Evolutionary conservation across 345 rosid genomes (phyloP).

Genomic region (Theobroma cacao): DNA sequence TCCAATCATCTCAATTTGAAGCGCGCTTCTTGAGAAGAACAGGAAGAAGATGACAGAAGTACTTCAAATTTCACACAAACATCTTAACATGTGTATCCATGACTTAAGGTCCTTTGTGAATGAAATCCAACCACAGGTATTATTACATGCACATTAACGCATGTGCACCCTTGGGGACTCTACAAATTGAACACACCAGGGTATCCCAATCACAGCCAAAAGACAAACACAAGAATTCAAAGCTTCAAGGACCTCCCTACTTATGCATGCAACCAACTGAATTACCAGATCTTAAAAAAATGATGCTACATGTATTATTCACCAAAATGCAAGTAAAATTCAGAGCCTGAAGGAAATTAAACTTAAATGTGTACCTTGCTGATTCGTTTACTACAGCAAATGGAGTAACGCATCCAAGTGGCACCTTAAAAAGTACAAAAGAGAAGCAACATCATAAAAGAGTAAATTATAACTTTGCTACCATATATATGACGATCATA

Average conservation of each 20-base stretch:
- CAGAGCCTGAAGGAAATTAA: background rate
- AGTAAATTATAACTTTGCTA: constrained; percentile 1
- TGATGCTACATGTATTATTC: background rate
- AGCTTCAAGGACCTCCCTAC: background rate
- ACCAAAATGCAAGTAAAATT: background rate
- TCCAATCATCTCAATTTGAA: background rate
- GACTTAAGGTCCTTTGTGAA: background rate
- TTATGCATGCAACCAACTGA: background rate
- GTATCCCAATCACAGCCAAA: background rate
- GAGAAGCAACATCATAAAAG: constrained; percentile 2
- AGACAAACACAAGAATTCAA: background rate
- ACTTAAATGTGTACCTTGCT: constrained; percentile 53
- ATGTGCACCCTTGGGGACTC: background rate
- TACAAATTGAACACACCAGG: constrained; percentile 3
- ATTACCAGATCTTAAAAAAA: background rate
- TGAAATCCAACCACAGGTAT: background rate
- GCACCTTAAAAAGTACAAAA: constrained; percentile 44
- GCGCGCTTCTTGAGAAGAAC: background rate
- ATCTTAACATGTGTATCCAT: background rate
- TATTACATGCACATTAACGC: background rate
- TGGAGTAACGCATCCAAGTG: constrained; percentile 87
- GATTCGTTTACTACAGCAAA: constrained; percentile 78
- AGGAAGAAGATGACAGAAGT: background rate
- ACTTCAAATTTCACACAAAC: background rate
- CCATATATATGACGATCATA: background rate